phyloP scores from a whole-genome alignment of 306 rosid genomes.

The Vigna angularis region DNA sequence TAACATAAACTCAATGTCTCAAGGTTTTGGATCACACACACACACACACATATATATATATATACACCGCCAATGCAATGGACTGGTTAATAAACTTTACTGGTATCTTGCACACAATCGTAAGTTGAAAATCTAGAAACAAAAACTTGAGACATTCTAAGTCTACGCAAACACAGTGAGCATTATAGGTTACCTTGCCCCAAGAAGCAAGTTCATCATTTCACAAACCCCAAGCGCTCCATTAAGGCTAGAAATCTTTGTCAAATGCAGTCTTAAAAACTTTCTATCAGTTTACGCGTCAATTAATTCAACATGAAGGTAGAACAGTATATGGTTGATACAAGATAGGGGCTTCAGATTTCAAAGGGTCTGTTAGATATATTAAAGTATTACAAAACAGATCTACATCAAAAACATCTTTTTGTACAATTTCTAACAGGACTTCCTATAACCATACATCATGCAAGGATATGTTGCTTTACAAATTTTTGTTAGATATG shows the following conservation, averaged over 20 bases:
- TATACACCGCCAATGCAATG: background rate
- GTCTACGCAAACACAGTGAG: conserved; percentile 8
- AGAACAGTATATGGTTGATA: background rate
- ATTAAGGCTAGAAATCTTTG: background rate
- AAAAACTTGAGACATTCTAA: conserved; percentile 23
- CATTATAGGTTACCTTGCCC: background rate
- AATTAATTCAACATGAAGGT: conserved; percentile 20
- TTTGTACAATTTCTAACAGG: background rate
- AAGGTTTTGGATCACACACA: too few species aligned
- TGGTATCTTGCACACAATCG: background rate
- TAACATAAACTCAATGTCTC: too few species aligned
- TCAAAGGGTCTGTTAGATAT: background rate
- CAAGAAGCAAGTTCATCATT: background rate
- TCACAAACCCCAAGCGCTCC: background rate
- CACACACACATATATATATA: background rate
- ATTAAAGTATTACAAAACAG: conserved; percentile 10
- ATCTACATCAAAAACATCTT: conserved; percentile 20
- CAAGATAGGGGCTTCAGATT: background rate
- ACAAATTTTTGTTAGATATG: background rate
- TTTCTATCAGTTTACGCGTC: conserved; percentile 3
- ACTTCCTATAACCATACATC: conserved; percentile 9
- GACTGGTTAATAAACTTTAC: background rate
- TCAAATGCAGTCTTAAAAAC: background rate
- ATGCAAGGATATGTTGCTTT: conserved; percentile 8
- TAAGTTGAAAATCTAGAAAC: conserved; percentile 19